Evolutionary conservation across 176 grass and related monocot genomes (phyloP).

Genomic region (Phoenix roebelenii): DNA sequence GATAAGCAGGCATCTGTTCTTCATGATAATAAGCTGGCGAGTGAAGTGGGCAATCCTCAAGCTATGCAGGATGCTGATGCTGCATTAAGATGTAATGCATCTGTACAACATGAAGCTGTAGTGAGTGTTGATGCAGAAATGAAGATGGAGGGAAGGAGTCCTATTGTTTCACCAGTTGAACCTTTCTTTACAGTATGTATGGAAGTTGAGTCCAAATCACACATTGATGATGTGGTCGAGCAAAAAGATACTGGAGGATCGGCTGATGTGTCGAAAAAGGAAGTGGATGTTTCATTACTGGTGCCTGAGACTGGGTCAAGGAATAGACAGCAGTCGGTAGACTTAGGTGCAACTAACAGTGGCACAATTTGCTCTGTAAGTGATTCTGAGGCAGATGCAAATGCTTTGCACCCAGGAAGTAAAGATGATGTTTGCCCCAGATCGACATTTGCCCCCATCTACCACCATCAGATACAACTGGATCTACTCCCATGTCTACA

Average conservation of each 20-base stretch:
- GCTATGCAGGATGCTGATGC: constrained; percentile 6
- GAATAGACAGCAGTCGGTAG: constrained; percentile 11
- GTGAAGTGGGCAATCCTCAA: constrained; percentile 14
- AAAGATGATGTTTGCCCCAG: constrained; percentile 12
- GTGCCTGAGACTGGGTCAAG: constrained; percentile 5
- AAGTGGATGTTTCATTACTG: constrained; percentile 10
- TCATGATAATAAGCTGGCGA: constrained; percentile 11
- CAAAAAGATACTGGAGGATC: constrained; percentile 4
- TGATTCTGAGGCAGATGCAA: constrained; percentile 22
- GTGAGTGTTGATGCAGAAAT: no score
- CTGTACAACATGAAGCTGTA: no score
- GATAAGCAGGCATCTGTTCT: constrained; percentile 15
- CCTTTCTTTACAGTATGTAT: background rate
- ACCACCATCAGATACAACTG: constrained; percentile 22
- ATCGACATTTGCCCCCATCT: constrained; percentile 14
- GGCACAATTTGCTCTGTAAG: constrained; percentile 11
- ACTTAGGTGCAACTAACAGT: constrained; percentile 17
- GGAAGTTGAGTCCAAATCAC: constrained; percentile 19
- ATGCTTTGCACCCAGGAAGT: constrained; percentile 15
- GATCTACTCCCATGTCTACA: constrained; percentile 20
- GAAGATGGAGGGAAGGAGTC: no score
- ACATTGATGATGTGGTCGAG: background rate
- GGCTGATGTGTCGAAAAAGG: constrained; percentile 15
- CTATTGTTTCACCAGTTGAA: constrained; percentile 12
- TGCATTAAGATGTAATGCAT: constrained; percentile 2